These are phyloP conservation scores for Aspergillus wentii DNA, from an alignment of 495 filamentous ascomycete genomes.

Conservation along the genomic window DNA sequence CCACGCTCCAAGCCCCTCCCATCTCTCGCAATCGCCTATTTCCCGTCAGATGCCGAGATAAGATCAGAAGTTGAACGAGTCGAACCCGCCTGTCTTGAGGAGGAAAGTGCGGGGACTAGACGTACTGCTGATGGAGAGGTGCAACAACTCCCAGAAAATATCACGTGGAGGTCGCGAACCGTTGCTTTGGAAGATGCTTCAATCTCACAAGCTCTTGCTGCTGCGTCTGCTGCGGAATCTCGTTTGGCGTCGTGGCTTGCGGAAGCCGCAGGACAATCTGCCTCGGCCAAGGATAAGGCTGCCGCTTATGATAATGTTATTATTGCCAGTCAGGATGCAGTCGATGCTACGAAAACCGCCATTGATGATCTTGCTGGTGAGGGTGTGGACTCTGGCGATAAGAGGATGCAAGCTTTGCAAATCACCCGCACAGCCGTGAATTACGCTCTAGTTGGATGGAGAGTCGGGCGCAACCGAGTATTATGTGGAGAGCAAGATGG, in stretches of 20 bases:
- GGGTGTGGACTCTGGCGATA: slow-evolving; percentile 77
- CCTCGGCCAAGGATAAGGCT: slow-evolving; percentile 51
- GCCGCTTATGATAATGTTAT: slow-evolving; percentile 90
- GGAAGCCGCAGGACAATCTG: slow-evolving; percentile 28
- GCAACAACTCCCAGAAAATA: slow-evolving; percentile 63
- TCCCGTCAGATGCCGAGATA: slow-evolving; percentile 56
- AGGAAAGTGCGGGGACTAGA: slow-evolving; percentile 55
- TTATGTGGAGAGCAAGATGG: slow-evolving; percentile 78
- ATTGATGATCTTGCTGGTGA: slow-evolving; percentile 86
- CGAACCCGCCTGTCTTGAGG: slow-evolving; percentile 63
- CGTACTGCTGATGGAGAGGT: slow-evolving; percentile 43
- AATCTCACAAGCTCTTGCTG: slow-evolving; percentile 70
- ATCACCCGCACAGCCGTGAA: slow-evolving; percentile 90
- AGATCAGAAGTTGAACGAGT: slow-evolving; percentile 63
- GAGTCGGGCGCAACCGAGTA: slow-evolving; percentile 87
- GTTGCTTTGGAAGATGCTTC: slow-evolving; percentile 88
- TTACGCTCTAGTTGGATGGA: slow-evolving; percentile 89
- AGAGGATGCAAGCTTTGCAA: slow-evolving; percentile 86
- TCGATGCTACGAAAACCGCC: slow-evolving; percentile 85
- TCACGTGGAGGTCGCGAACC: slow-evolving; percentile 85
- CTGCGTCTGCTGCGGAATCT: slow-evolving; percentile 48
- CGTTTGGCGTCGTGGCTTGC: slow-evolving; percentile 45
- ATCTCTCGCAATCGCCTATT: slow-evolving; percentile 72
- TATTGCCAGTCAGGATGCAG: slow-evolving; percentile 86
- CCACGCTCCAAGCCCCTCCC: slow-evolving; percentile 77